These are phyloP conservation scores for Apiotrichum gamsii DNA, from an alignment of 1,284 basidiomycete species.

Conservation along the genomic window DNA sequence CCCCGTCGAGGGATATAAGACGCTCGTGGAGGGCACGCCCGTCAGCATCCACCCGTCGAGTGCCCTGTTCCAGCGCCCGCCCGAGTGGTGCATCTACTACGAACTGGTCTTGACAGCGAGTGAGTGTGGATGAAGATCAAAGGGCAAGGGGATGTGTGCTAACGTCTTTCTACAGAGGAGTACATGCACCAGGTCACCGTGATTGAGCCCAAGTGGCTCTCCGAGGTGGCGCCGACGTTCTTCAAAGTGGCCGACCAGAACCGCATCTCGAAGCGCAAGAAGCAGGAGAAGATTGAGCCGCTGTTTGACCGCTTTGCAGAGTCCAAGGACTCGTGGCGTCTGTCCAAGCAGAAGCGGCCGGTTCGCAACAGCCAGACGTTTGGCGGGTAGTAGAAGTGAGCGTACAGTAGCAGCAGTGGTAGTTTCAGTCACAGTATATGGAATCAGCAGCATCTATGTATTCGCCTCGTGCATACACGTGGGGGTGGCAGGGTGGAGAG, in stretches of 20 bases:
- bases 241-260: constrained; percentile 94
- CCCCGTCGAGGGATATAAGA: constrained; percentile 76
- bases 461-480: too few relatives aligned
- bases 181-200: constrained; percentile 94
- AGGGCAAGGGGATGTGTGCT: too few relatives aligned
- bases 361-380: constrained; percentile 44
- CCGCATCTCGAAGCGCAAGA: constrained; percentile 95
- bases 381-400: not conserved
- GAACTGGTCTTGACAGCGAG: constrained; percentile 65
- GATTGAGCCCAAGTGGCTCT: constrained; percentile 97
- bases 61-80: constrained; percentile 90
- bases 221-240: constrained; percentile 91
- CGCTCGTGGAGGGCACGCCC: constrained; percentile 91
- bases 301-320: constrained; percentile 47
- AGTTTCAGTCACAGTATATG: too few relatives aligned
- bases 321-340: constrained; percentile 50
- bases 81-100: constrained; percentile 72
- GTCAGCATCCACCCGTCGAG: constrained; percentile 97
- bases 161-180: constrained; percentile 60
- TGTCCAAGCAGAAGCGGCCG: constrained; percentile 43
- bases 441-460: too few relatives aligned
- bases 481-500: too few relatives aligned
- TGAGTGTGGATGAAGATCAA: too few relatives aligned
- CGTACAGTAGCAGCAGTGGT: too few relatives aligned
- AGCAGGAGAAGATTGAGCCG: constrained; percentile 94